phyloP scores from a whole-genome alignment of 768 basidiomycete species.

The Kockovaella imperatae region DNA sequence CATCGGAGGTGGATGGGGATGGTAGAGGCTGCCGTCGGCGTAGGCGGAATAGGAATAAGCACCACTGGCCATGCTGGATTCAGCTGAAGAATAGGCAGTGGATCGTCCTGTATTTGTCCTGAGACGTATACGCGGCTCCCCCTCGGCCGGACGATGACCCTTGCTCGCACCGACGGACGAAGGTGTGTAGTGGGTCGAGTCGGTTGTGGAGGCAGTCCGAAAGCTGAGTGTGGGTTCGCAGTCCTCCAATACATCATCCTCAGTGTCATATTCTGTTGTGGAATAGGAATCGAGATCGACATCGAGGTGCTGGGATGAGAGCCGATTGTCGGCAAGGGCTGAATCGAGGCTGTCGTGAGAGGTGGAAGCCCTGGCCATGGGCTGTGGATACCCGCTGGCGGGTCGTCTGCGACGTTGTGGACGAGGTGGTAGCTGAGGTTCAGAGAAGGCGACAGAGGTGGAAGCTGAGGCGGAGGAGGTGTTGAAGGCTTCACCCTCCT shows the following conservation, averaged over 20 bases:
- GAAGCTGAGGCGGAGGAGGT: slow-evolving; percentile 1
- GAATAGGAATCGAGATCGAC: slow-evolving; percentile 34
- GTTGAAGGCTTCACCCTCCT: not conserved
- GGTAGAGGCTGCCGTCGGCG: slow-evolving; percentile 17
- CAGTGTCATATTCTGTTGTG: slow-evolving; percentile 19
- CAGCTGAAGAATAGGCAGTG: slow-evolving; percentile 32
- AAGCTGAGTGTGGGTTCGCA: slow-evolving; percentile 29
- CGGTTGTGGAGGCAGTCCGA: slow-evolving; percentile 29
- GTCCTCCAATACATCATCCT: slow-evolving; percentile 13
- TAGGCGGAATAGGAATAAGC: slow-evolving; percentile 25
- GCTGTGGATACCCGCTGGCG: slow-evolving; percentile 21
- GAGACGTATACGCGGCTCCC: slow-evolving; percentile 18
- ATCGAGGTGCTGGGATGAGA: slow-evolving; percentile 17
- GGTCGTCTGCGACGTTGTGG: slow-evolving; percentile 18
- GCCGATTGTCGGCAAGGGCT: slow-evolving; percentile 5
- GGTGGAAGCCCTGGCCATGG: slow-evolving; percentile 7
- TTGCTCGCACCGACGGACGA: slow-evolving; percentile 20
- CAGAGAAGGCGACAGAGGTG: slow-evolving; percentile 12
- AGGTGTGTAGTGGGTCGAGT: slow-evolving; percentile 32
- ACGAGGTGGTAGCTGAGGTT: slow-evolving; percentile 18
- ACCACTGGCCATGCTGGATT: slow-evolving; percentile 31
- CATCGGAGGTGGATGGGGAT: slow-evolving; percentile 33
- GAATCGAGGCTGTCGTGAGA: slow-evolving; percentile 25
- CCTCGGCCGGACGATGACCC: no score
- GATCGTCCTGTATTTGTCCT: slow-evolving; percentile 22